phyloP scores from a whole-genome alignment of 805 yeast species.

The Metschnikowia shivogae region DNA sequence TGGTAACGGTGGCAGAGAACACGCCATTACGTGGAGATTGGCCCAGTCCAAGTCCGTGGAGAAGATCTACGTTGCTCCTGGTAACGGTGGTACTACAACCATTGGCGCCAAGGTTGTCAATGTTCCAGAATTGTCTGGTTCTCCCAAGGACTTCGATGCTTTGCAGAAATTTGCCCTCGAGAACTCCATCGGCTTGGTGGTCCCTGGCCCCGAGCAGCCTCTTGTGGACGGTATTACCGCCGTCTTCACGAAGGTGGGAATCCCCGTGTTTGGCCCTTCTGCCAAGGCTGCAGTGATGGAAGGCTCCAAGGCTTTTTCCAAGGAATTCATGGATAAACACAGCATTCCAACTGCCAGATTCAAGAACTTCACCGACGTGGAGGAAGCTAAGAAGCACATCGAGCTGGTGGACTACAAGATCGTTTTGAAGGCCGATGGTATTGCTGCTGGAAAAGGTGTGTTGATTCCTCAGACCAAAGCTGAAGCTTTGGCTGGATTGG shows the following conservation, averaged over 20 bases:
- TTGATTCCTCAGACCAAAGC: conserved; percentile 78
- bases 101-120: conserved; percentile 56
- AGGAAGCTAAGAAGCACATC: conserved; percentile 70
- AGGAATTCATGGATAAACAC: conserved; percentile 89
- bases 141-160: conserved; percentile 61
- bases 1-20: conserved; percentile 99
- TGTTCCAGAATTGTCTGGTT: conserved; percentile 59
- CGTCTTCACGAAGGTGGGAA: conserved; percentile 72
- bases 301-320: conserved; percentile 93
- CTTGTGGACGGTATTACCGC: conserved; percentile 87
- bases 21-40: conserved; percentile 90
- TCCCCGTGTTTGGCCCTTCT: conserved; percentile 97
- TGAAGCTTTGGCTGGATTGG: conserved; percentile 82
- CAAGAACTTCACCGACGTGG: conserved; percentile 73
- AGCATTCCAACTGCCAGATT: conserved; percentile 92
- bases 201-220: conserved; percentile 99
- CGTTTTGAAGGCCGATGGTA: conserved; percentile 95
- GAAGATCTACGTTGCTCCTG: conserved; percentile 88
- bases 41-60: conserved; percentile 70
- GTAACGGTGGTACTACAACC: conserved; percentile 85
- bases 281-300: conserved; percentile 89
- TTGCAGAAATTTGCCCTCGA: conserved; percentile 72
- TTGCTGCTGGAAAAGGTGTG: conserved; percentile 99
- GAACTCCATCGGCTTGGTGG: conserved; percentile 64
- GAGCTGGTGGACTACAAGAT: conserved; percentile 63